phyloP scores from a whole-genome alignment of 371 early-diverging fungal genomes.

The Coemansia sp. region DNA sequence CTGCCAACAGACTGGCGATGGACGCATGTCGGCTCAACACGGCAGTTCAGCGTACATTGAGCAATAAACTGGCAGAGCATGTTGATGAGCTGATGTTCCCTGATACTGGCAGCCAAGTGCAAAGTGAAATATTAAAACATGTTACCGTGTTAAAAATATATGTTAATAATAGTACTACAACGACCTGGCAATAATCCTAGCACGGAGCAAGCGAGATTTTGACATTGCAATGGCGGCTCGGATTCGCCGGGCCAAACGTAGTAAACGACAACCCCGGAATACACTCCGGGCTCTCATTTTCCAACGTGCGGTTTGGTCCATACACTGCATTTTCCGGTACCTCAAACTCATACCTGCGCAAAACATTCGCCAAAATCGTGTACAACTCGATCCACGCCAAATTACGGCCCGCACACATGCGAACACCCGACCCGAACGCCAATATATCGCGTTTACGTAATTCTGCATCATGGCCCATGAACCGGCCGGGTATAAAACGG shows the following conservation, averaged over 20 bases:
- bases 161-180: too few relatives aligned
- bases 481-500: constrained; percentile 44
- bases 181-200: too few relatives aligned
- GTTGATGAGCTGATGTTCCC: constrained; percentile 83
- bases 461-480: constrained; percentile 34
- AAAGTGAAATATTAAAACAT: too few relatives aligned
- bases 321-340: constrained; percentile 33
- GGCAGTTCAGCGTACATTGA: constrained; percentile 74
- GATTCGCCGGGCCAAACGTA: constrained; percentile 17
- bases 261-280: constrained; percentile 13
- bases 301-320: constrained; percentile 8
- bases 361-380: constrained; percentile 45
- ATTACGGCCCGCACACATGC: constrained; percentile 44
- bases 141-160: too few relatives aligned
- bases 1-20: constrained; percentile 69
- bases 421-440: constrained; percentile 43
- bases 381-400: constrained; percentile 45
- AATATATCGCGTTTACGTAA: constrained; percentile 16
- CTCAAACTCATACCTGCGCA: constrained; percentile 30
- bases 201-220: not conserved
- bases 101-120: constrained; percentile 56
- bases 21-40: constrained; percentile 66
- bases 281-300: not conserved
- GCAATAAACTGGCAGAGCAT: constrained; percentile 79
- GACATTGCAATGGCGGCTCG: constrained; percentile 14